phyloP scores from a whole-genome alignment of 257 asterid genomes.

The Capsicum pubescens region DNA sequence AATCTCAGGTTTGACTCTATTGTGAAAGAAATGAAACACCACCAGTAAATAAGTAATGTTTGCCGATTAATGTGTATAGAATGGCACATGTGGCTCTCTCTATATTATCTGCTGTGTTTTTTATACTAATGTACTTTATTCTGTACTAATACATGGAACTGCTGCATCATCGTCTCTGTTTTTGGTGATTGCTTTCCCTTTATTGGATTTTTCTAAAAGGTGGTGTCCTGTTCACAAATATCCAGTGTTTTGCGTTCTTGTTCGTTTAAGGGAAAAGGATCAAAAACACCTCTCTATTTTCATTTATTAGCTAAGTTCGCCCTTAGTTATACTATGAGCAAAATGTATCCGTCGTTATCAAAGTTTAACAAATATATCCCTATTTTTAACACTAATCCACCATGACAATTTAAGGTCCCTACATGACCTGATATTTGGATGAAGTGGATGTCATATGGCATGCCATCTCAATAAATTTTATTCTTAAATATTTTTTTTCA shows the following conservation, averaged over 20 bases:
- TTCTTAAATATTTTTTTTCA: too few relatives aligned
- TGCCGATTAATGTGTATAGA: constrained; percentile 18
- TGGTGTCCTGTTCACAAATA: not conserved
- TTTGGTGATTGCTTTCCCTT: not conserved
- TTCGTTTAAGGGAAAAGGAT: not conserved
- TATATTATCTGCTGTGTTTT: constrained; percentile 5
- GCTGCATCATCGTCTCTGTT: not conserved
- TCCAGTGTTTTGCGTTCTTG: not conserved
- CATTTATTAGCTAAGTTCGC: too few relatives aligned
- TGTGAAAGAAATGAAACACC: not conserved
- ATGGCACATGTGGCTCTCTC: not conserved
- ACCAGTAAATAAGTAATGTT: not conserved
- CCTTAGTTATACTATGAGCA: too few relatives aligned
- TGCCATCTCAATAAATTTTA: too few relatives aligned
- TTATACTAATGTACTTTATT: not conserved
- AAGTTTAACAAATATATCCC: too few relatives aligned
- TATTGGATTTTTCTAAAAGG: not conserved
- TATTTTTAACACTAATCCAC: too few relatives aligned
- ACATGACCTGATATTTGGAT: too few relatives aligned
- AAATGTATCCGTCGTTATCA: too few relatives aligned
- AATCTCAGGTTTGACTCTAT: not conserved
- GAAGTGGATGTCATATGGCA: too few relatives aligned
- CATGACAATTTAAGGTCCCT: too few relatives aligned
- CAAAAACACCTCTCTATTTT: too few relatives aligned
- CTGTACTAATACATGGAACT: constrained; percentile 11